Evolutionary conservation across 2,329 filamentous ascomycete genomes (phyloP).

Genomic region (Hymenoscyphus occultus): DNA sequence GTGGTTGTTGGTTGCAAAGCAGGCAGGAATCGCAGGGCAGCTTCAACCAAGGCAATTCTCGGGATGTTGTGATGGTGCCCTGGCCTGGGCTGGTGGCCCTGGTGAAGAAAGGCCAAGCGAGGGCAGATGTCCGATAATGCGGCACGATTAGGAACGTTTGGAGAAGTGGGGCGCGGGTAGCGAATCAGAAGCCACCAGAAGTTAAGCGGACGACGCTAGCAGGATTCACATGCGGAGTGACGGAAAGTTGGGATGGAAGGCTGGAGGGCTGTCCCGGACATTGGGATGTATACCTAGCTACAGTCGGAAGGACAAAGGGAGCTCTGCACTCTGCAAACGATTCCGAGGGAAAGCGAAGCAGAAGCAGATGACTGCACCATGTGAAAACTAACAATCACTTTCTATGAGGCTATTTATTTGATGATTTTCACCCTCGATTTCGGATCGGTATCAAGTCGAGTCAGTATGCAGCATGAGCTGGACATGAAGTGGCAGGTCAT

Average conservation of each 20-base stretch:
- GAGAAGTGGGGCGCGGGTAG: neutral
- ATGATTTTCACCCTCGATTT: too few species aligned
- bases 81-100: too few species aligned
- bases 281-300: neutral
- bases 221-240: neutral
- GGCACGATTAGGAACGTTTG: slow-evolving; percentile 15
- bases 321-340: neutral
- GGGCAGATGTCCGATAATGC: slow-evolving; percentile 11
- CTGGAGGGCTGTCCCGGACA: neutral
- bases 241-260: neutral
- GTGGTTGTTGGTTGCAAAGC: neutral
- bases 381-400: neutral
- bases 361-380: neutral
- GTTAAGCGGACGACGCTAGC: slow-evolving; percentile 4
- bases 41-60: slow-evolving; percentile 14
- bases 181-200: slow-evolving; percentile 6
- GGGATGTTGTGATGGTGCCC: slow-evolving; percentile 8
- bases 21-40: neutral
- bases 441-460: neutral
- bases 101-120: slow-evolving; percentile 7
- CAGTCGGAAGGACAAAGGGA: neutral
- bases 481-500: neutral
- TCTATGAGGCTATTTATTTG: neutral
- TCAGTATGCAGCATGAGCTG: neutral
- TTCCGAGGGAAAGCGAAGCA: neutral